Percentiles rank a stretch among this genome's conserved stretches.
Evolutionary conservation across 2,329 filamentous ascomycete species (phyloP).

Genomic region (Phialocephala sp.): DNA sequence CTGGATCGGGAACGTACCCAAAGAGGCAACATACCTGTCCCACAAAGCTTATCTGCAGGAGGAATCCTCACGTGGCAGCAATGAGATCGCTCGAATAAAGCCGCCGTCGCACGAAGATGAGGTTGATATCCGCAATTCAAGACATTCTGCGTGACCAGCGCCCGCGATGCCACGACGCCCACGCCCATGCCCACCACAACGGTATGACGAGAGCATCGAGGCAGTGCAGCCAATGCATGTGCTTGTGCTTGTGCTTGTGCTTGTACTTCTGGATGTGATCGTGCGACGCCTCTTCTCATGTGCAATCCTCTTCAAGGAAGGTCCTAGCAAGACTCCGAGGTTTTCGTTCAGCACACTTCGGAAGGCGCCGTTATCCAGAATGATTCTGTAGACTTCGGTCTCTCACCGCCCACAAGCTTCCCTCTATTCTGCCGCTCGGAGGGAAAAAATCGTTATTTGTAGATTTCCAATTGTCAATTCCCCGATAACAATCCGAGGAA

Average conservation of each 20-base stretch:
- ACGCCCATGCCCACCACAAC: no score
- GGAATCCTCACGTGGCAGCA: conserved; percentile 14
- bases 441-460: conserved; percentile 5
- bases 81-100: conserved; percentile 1
- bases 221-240: background rate
- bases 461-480: conserved; percentile 7
- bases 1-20: conserved; percentile 14
- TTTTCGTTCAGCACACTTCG: background rate
- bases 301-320: conserved; percentile 1
- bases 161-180: background rate
- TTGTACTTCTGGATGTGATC: background rate
- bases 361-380: conserved; percentile 1
- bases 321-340: background rate
- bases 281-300: no score
- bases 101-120: conserved; percentile 8
- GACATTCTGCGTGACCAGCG: conserved; percentile 7
- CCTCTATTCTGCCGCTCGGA: background rate
- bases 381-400: no score
- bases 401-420: background rate
- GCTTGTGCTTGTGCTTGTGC: background rate
- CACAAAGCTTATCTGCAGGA: conserved; percentile 11
- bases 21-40: background rate
- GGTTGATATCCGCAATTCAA: conserved; percentile 11
- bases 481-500: conserved; percentile 9
- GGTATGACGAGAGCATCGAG: conserved; percentile 5